Evolutionary conservation across 1,284 basidiomycete genomes (phyloP), one percentile per base, ranked within the genome.

Genomic region (Puccinia triticina): DNA sequence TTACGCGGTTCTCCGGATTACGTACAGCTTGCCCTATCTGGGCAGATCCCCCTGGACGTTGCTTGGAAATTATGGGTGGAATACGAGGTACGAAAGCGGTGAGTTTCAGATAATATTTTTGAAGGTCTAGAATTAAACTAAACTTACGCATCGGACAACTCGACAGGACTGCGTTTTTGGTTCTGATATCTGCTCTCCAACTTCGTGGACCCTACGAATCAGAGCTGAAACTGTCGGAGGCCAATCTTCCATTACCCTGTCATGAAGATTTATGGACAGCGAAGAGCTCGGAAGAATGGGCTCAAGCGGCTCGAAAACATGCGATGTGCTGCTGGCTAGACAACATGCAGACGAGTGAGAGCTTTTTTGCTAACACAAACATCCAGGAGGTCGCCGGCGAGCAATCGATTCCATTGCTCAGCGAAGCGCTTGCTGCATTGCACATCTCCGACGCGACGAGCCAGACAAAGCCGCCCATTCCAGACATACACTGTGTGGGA

Each of bases 241-340:
- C 79, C 0, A 59, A 82, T 57, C 26, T 82, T 5, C 71, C 26
- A 23, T 43, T 82, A 34, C 79, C 79, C 1, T 82, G 79, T 57
- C 79, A 82, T 53, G 79, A 82, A 67, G 79, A 82, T 29, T 32
- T 59, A 46, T 75, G 79, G 79, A 75, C 23, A 18, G 79, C 79
- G 18, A 37, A 26, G 12, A 72, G 40, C 64, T 0, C 79, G 2
- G 61, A 75, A 55, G 69, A 71, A 40, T 82, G 79, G 79, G 43
- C 61, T 3, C 12, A 26, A 37, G 50, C 46, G 16, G 69, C 69
- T 53, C 77, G 50, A 40, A 37, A 34, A 29, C 64, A 67, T 43
- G 61, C 59, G 29, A 34, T 71, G 77, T 10, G 32, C 14, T 67
- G 64, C 34, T 67, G 43, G 29, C 37, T 77, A 18, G 57, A 61